Evolutionary conservation across 345 rosid species (phyloP).

Genomic region (Atalantia buxifolia): DNA sequence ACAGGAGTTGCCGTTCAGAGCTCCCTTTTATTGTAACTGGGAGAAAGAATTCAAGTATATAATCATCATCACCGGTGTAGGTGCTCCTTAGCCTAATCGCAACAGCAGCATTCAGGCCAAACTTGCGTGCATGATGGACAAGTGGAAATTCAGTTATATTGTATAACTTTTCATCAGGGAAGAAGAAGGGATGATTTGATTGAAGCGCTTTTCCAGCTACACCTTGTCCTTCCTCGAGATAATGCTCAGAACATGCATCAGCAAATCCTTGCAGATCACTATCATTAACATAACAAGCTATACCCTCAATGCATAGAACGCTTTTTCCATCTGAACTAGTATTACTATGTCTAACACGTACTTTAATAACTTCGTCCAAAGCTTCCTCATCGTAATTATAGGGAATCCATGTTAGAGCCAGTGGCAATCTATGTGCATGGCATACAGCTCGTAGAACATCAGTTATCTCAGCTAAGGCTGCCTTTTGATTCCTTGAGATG

Average conservation of each 20-base stretch:
- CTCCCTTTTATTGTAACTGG: slow-evolving; percentile 73
- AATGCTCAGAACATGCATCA: slow-evolving; percentile 73
- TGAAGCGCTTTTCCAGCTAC: slow-evolving; percentile 77
- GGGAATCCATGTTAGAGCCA: slow-evolving; percentile 93
- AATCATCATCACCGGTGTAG: slow-evolving; percentile 66
- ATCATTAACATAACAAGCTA: slow-evolving; percentile 76
- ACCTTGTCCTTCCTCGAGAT: slow-evolving; percentile 80
- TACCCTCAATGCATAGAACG: slow-evolving; percentile 58
- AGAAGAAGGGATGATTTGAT: slow-evolving; percentile 77
- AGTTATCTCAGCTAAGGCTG: slow-evolving; percentile 71
- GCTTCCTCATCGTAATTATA: slow-evolving; percentile 45
- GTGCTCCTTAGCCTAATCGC: slow-evolving; percentile 88
- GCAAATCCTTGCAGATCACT: slow-evolving; percentile 69
- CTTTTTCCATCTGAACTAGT: slow-evolving; percentile 30
- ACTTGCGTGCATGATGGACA: slow-evolving; percentile 88
- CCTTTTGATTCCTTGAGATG: slow-evolving; percentile 63
- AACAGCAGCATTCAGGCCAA: slow-evolving; percentile 84
- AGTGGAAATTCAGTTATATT: slow-evolving; percentile 73
- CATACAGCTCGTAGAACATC: slow-evolving; percentile 82
- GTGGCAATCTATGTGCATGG: slow-evolving; percentile 78
- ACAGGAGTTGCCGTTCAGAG: slow-evolving; percentile 73
- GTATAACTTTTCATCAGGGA: slow-evolving; percentile 69
- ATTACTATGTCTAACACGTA: slow-evolving; percentile 39
- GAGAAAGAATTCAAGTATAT: slow-evolving; percentile 80
- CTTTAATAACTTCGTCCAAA: slow-evolving; percentile 38